Evolutionary conservation across 805 yeast species (phyloP), one percentile per base, ranked within the genome.

Genomic region (Metschnikowia continentalis): DNA sequence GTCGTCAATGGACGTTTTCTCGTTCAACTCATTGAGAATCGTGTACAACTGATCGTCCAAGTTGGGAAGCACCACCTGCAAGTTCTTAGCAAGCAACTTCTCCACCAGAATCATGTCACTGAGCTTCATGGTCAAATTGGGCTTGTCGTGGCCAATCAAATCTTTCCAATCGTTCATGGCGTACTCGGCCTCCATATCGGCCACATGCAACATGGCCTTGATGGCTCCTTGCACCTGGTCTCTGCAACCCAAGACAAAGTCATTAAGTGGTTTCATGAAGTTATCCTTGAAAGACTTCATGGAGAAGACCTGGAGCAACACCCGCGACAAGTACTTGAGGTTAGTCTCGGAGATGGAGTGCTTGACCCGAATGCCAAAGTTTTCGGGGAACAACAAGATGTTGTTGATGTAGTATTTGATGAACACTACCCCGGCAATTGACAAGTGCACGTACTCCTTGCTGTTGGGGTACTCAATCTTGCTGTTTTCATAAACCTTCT

Each of bases 201-300:
- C 74, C 35, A 84, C 68, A 50, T 79, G 75, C 36, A 86, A 76
- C 22, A 88, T 61, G 19, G 70, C 66, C 42, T 66, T 68, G 47
- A 86, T 67, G 7, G 81, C 63, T 0, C 66, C 61, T 35, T 78
- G 68, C 42, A 82, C 74, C 11, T 75, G 70, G 6, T 74, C 82
- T 6, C 71, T 68, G 7, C 82, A 76, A 13, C 78, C 70, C 47
- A 71, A 74, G 40, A 90, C 77, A 61, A 81, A 88, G 41, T 86
- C 91, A 64, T 88, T 88, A 61, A 89, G 72, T 1, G 96, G 96
- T 62, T 87, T 90, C 58, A 89, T 67, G 64, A 82, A 89, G 44
- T 84, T 80, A 56, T 86, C 83, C 13, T 78, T 79, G 68, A 90
- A 89, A 1, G 88, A 81, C 54, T 78, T 76, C 83, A 89, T 82